A percentile compares a stretch with the other conserved stretches of the same genome.
Evolutionary conservation across 352 stramenopile species (phyloP).

Genomic region (Phytopythium kandeliae): DNA sequence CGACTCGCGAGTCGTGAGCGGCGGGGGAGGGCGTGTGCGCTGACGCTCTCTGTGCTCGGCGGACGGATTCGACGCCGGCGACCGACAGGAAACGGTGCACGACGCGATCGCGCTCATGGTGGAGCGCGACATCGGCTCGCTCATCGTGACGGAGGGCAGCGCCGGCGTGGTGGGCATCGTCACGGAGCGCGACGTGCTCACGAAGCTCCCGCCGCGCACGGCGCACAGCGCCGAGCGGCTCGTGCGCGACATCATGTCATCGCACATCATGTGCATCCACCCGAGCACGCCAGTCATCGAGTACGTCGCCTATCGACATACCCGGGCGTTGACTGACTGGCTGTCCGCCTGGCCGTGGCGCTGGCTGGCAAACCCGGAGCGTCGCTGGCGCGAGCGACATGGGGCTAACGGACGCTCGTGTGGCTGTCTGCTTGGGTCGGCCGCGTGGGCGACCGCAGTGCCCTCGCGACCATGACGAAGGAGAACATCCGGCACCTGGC

Average conservation of each 20-base stretch:
- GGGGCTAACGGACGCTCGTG: background rate
- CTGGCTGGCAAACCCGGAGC: background rate
- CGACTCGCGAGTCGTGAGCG: no score
- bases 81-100: constrained; percentile 73
- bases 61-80: no score
- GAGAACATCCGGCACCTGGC: constrained; percentile 82
- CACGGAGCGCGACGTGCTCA: constrained; percentile 76
- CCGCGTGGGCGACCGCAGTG: constrained; percentile 28
- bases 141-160: constrained; percentile 74
- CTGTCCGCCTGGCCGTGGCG: no score
- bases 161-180: constrained; percentile 77
- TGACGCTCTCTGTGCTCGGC: no score
- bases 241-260: constrained; percentile 80
- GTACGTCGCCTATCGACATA: constrained; percentile 23
- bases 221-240: constrained; percentile 40
- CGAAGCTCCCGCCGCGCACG: constrained; percentile 58
- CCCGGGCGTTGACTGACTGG: no score
- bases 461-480: constrained; percentile 82
- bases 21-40: no score
- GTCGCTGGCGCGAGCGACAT: background rate
- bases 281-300: constrained; percentile 76
- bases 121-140: constrained; percentile 69
- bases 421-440: background rate
- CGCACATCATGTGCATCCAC: constrained; percentile 84
- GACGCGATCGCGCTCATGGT: constrained; percentile 74